Base-by-base conservation (phyloP, 1,284 basidiomycete species). In the Fistulinella cinereoalba region DNA sequence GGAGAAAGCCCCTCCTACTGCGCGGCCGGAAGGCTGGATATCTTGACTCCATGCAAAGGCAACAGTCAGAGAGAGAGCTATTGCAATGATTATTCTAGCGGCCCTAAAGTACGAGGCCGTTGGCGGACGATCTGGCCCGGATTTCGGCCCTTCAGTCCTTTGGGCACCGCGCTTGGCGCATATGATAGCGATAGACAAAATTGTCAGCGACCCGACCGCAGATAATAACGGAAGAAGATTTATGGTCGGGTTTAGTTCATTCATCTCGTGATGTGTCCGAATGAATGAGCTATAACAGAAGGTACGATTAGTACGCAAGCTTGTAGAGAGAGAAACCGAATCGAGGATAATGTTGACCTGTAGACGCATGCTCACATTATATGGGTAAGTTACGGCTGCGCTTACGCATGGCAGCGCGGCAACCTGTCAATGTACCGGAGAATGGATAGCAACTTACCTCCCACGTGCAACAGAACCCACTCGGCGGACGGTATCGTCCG, bases 141-240 rank as follows among this genome's bases (percentile, higher is more conserved):
- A 25, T n/a, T n/a, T n/a, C n/a, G 22, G 22, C 13, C 34, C 39
- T 27, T 33, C 15, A 8, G 28, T 38, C 37, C n/a, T n/a, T n/a
- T n/a, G n/a, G 9, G n/a, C 34, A 24, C 34, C 8, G 10, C 16
- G 29, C n/a, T 32, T 39, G 22, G 25, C 16, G 24, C 6, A 25
- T 22, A 45, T 31, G 31, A 19, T 15, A n/a, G 43, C 36, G 29
- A 43, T 18, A 8, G 24, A 12, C 28, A 52, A 13, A 34, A 29
- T 33, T 37, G 36, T 21, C 6, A 54, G 29, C 4, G 52, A 47
- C 22, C 49, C 45, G 7, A 19, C 19, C 6, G 19, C 33, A 33
- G 37, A 25, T 3, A 44, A 25, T 15, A 29, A 25, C n/a, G 37
- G 40, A 18, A 42, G 27, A 22, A 45, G 23, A 12, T 53, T 23